Evolutionary conservation across 352 stramenopile genomes (phyloP), one percentile per base, ranked within the genome.

Genomic region (Pythium angustatum): DNA sequence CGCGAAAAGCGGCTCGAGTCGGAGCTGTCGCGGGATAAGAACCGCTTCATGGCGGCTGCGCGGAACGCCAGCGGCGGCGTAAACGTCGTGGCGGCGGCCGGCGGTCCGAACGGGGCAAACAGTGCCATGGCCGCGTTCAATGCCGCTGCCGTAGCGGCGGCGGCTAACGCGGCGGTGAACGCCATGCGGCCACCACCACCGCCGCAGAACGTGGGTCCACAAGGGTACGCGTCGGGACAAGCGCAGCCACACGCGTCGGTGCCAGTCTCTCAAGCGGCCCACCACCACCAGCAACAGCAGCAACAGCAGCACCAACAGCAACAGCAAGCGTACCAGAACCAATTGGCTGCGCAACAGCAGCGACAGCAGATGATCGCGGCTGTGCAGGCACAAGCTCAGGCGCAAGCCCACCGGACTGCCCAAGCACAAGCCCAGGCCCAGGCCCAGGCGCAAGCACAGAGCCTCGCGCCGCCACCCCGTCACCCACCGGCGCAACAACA

Each of bases 1-100:
- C 79, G 80, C n/a, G 80, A 94, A 68, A 92, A 94, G 73, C 76
- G 86, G 9, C 78, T 93, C 50, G 84, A 96, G 64, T 91, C 78
- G 30, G 85, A 96, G 60, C 71, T 94, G 9, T 91, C 79, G 6
- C 72, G 80, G 31, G 85, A 92, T 53, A 89, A 92, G 54, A 85
- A 78, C 34, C 76, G 79, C 19, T 89, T 83, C 66, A 73, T 83
- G 59, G 56, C 69, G 7, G 55, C 61, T 2, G 59, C 54, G 0
- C 43, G 41, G 11, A 63, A 58, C 21, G 45, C 40, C 5, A 52
- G 11, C 10, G 30, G 33, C 4, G 28, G 31, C 22, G 26, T 58
- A 17, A 34, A 49, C 27, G 40, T 54, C 7, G 26, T 49, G 1
- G 28, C 21, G 12, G 49, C 27, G 12, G 28, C 17, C 11, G 56